Percentiles rank a stretch among this genome's conserved stretches.
Conservation (phyloP, 2,329 filamentous ascomycete genomes). For the Sclerotinia subarctica region DNA sequence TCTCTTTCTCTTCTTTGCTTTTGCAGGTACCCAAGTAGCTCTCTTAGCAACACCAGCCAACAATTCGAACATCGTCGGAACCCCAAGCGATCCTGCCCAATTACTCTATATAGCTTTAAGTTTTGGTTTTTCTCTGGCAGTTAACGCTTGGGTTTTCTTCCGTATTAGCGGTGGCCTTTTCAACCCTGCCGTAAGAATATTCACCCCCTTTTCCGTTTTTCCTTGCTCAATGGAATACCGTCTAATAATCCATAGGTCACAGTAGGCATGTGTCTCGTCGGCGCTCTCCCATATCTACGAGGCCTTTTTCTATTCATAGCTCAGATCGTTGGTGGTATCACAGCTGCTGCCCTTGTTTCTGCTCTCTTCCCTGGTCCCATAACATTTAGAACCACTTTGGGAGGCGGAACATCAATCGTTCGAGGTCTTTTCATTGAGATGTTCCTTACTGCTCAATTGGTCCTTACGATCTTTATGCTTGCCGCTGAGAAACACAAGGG, state of each 20-base stretch:
- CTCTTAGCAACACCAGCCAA: slow-evolving; percentile 32
- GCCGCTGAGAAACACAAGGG: slow-evolving; percentile 49
- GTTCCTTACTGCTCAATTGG: slow-evolving; percentile 46
- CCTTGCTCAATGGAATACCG: slow-evolving; percentile 41
- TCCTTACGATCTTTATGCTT: slow-evolving; percentile 52
- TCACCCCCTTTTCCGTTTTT: neutral
- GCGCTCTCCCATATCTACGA: slow-evolving; percentile 38
- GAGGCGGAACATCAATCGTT: slow-evolving; percentile 41
- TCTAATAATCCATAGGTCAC: slow-evolving; percentile 33
- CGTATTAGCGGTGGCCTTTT: slow-evolving; percentile 51
- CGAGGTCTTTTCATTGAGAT: slow-evolving; percentile 51
- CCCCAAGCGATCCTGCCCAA: slow-evolving; percentile 42
- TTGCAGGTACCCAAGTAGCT: slow-evolving; percentile 32
- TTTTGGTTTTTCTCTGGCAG: slow-evolving; percentile 42
- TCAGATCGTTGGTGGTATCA: slow-evolving; percentile 40
- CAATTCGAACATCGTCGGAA: slow-evolving; percentile 41
- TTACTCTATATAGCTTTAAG: slow-evolving; percentile 37
- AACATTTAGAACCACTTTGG: slow-evolving; percentile 44
- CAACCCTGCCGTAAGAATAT: slow-evolving; percentile 43
- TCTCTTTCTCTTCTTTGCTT: slow-evolving; percentile 34
- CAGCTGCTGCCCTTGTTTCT: slow-evolving; percentile 41
- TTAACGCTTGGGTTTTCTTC: slow-evolving; percentile 56
- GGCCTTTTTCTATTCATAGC: slow-evolving; percentile 38
- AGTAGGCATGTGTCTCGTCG: slow-evolving; percentile 40
- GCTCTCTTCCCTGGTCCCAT: slow-evolving; percentile 43